Base-by-base conservation (phyloP, 305 asterid genomes). In the Nicotiana rustica region DNA sequence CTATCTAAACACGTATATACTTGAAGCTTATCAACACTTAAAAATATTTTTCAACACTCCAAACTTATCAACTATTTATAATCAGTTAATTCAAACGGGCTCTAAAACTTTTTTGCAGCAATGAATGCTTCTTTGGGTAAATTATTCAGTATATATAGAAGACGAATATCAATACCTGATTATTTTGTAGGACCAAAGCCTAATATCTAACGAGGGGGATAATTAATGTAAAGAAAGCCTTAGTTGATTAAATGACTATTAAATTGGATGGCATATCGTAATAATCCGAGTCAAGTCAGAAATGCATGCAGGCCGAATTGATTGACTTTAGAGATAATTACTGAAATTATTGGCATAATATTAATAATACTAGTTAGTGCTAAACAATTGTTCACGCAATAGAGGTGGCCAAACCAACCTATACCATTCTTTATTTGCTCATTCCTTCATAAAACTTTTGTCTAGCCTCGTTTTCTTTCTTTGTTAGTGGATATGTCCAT, bases 301-400 rank as follows among this genome's bases (percentile, higher is more conserved):
- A 73, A 73, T 49, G 64, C 79, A 73, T 49, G 79, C 79, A 73
- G 79, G 79, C 79, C 79, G 44, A 49, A 49, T 73, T 73, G 64
- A 73, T 73, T 73, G 79, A 73, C 79, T 49, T 49, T 49, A 73
- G 7, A 73, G 79, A 73, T 73, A 73, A 73, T 73, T 73, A 49
- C 79, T 73, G 8, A 49, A 49, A 73, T 73, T 73, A 73, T 73
- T 73, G 79, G 15, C 41, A 59, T 49, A 49, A 47, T 73, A 25
- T 25, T 25, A 19, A 21, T 47, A 49, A 47, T 69, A n/a, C 57
- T 44, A 14, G 0, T 66, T 15, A 21, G 38, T 25, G 79, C 62
- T 21, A 47, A 13, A 44, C 79, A 71, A 47, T 71, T 21, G 38
- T 21, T 71, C 79, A 71, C 19, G 35, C 79, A 71, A 71, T 47